phyloP scores from a whole-genome alignment of 306 rosid genomes.

The Rubus idaeus region DNA sequence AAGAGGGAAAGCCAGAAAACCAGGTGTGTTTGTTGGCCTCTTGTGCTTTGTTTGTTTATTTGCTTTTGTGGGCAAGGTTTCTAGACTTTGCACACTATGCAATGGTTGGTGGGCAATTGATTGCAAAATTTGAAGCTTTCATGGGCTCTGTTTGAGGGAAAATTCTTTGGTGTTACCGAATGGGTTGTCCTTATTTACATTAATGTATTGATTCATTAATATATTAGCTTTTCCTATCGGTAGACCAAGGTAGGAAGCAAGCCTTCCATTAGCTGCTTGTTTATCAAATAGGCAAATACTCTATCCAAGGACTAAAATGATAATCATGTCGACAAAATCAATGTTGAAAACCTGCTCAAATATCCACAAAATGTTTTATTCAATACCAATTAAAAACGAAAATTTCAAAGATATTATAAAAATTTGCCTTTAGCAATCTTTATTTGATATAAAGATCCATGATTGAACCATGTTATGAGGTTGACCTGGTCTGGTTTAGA shows the following conservation, averaged over 20 bases:
- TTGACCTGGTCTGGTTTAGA: not conserved
- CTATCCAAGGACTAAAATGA: too few relatives aligned
- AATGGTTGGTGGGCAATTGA: slow-evolving; percentile 44
- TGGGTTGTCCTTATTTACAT: not conserved
- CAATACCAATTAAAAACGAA: too few relatives aligned
- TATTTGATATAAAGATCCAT: not conserved
- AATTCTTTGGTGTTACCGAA: not conserved
- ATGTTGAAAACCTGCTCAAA: too few relatives aligned
- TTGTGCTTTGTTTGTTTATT: slow-evolving; percentile 32
- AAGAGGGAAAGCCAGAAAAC: slow-evolving; percentile 43
- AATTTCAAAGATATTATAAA: too few relatives aligned
- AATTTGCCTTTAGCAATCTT: not conserved
- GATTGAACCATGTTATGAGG: not conserved
- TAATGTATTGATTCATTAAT: not conserved
- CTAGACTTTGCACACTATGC: slow-evolving; percentile 31
- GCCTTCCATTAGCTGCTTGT: too few relatives aligned
- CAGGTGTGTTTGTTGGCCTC: slow-evolving; percentile 27
- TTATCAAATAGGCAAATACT: too few relatives aligned
- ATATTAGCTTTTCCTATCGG: too few relatives aligned
- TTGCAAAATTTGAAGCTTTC: slow-evolving; percentile 40
- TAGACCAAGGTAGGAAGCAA: too few relatives aligned
- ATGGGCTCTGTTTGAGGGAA: slow-evolving; percentile 35
- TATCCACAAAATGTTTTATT: too few relatives aligned
- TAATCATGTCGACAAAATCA: too few relatives aligned
- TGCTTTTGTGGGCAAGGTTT: slow-evolving; percentile 26